A percentile compares a stretch with the other conserved stretches of the same genome.
Evolutionary conservation across 1,139 yeast species (phyloP).

Genomic region (Taphrina confusa): DNA sequence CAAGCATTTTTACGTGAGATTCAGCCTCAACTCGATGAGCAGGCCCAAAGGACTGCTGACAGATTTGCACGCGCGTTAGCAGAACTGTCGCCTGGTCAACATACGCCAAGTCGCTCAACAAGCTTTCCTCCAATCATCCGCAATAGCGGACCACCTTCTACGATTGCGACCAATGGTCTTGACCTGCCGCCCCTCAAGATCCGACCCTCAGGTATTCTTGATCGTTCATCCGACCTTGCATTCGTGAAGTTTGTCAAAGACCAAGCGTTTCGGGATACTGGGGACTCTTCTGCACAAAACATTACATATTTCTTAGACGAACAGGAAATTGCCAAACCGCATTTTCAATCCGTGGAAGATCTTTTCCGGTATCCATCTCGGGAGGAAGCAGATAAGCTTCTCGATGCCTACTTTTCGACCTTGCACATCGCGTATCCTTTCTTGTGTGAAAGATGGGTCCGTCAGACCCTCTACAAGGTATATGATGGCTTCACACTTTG

Average conservation of each 20-base stretch:
- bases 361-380: conserved; percentile 23
- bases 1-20: conserved; percentile 18
- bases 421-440: conserved; percentile 33
- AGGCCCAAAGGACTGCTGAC: conserved; percentile 17
- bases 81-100: background rate
- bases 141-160: background rate
- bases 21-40: conserved; percentile 21
- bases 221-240: conserved; percentile 29
- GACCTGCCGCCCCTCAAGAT: conserved; percentile 25
- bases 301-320: conserved; percentile 22
- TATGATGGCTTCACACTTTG: conserved; percentile 26
- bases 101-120: background rate
- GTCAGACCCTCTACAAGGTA: conserved; percentile 21
- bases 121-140: conserved; percentile 3
- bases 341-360: conserved; percentile 29
- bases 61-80: background rate
- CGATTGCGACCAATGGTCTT: conserved; percentile 21
- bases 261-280: conserved; percentile 16
- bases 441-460: conserved; percentile 28
- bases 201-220: conserved; percentile 28
- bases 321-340: conserved; percentile 29
- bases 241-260: conserved; percentile 32
- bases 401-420: conserved; percentile 34
- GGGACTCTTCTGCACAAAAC: conserved; percentile 9
- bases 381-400: conserved; percentile 26